A percentile compares a stretch with the other conserved stretches of the same genome.
Conservation (phyloP, 2,329 filamentous ascomycete genomes). For the Sporothrix humicola region DNA sequence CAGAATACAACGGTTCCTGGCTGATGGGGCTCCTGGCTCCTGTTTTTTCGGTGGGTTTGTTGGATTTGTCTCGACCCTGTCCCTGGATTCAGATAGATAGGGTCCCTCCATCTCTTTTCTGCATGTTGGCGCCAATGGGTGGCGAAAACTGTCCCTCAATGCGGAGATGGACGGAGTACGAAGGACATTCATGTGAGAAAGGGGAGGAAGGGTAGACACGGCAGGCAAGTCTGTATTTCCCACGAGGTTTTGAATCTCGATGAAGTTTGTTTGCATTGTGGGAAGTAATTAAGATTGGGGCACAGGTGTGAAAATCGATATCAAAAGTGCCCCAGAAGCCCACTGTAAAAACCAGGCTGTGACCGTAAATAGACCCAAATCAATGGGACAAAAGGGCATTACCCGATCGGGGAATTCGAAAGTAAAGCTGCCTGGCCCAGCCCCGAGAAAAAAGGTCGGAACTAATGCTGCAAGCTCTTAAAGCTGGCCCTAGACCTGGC, state of each 20-base stretch:
- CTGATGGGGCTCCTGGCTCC: neutral
- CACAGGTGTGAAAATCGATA: neutral
- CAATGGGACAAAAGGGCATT: neutral
- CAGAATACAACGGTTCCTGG: slow-evolving; percentile 8
- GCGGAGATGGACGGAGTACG: neutral
- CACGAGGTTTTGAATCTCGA: neutral
- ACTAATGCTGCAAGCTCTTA: slow-evolving; percentile 20
- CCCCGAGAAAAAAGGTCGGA: neutral
- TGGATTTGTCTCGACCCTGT: neutral
- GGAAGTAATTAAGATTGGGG: neutral
- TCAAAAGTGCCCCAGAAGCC: neutral
- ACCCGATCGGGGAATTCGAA: slow-evolving; percentile 11
- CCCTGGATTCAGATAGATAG: neutral
- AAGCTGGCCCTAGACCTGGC: neutral
- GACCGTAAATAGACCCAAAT: neutral
- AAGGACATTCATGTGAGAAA: neutral
- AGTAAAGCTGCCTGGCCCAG: neutral
- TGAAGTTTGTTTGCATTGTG: neutral
- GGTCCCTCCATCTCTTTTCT: too few species aligned
- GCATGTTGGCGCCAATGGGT: slow-evolving; percentile 12
- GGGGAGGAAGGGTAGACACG: neutral
- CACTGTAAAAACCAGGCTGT: neutral
- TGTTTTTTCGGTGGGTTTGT: too few species aligned
- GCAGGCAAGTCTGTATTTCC: too few species aligned
- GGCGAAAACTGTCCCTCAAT: neutral